These are phyloP conservation scores for Thelonectria discophora DNA, from an alignment of 2,329 filamentous ascomycete species.

Conservation along the genomic window DNA sequence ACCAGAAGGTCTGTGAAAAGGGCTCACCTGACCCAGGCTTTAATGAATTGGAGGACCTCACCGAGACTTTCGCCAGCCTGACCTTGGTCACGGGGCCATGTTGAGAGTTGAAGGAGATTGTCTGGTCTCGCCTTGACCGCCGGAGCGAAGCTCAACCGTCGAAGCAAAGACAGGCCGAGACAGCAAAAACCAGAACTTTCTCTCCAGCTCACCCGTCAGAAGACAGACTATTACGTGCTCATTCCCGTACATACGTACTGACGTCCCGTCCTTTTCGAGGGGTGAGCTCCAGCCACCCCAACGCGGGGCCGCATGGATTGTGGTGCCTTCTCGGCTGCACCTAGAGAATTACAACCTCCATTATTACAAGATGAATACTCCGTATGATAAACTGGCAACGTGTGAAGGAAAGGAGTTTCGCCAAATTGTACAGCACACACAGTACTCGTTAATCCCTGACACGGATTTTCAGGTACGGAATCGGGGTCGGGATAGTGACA, in stretches of 20 bases:
- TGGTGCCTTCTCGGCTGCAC: conserved; percentile 6
- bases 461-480: conserved; percentile 15
- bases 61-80: conserved; percentile 39
- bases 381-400: background rate
- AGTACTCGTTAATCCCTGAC: conserved; percentile 7
- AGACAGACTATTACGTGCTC: conserved; percentile 8
- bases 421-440: conserved; percentile 40
- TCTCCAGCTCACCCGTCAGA: too few species aligned
- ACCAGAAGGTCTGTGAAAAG: conserved; percentile 11
- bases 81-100: conserved; percentile 37
- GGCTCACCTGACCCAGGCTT: conserved; percentile 37
- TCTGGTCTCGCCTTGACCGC: conserved; percentile 11
- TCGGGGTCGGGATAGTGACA: conserved; percentile 26
- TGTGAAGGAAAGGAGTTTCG: conserved; percentile 16
- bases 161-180: background rate
- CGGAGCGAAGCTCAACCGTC: background rate
- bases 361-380: background rate
- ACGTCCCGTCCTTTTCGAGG: conserved; percentile 3
- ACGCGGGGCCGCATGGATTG: conserved; percentile 35
- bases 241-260: conserved; percentile 5
- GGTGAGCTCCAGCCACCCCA: conserved; percentile 30
- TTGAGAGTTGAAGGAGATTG: conserved; percentile 30
- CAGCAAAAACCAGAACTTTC: background rate
- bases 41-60: conserved; percentile 32
- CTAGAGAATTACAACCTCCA: conserved; percentile 1